These are phyloP conservation scores for Lizonia empirigonia DNA, from an alignment of 2,329 filamentous ascomycete species.

Conservation along the genomic window DNA sequence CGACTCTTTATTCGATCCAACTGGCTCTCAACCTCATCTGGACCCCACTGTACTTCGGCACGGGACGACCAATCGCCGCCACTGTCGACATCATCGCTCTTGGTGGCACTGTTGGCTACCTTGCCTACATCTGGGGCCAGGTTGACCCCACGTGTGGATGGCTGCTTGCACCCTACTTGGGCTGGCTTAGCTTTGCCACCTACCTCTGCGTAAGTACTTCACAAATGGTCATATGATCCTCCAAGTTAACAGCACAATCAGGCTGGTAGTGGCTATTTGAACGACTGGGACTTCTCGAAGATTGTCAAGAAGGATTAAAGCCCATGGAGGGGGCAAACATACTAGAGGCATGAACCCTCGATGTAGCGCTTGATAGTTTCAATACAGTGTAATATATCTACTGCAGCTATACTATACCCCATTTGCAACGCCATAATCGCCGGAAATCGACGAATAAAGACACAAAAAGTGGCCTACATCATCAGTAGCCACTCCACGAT, in stretches of 20 bases:
- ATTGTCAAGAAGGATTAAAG: constrained; percentile 32
- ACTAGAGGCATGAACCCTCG: not conserved
- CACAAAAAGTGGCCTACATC: too few relatives aligned
- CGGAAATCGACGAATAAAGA: too few relatives aligned
- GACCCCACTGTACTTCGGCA: constrained; percentile 92
- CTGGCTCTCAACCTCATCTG: constrained; percentile 83
- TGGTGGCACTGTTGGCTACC: constrained; percentile 69
- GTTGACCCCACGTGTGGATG: constrained; percentile 75
- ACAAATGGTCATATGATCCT: not conserved
- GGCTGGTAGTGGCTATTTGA: constrained; percentile 48
- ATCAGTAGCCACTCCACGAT: not conserved
- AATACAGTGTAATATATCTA: not conserved
- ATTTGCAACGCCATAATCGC: too few relatives aligned
- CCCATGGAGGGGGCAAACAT: not conserved
- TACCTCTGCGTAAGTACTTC: constrained; percentile 69
- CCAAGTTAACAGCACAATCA: constrained; percentile 23
- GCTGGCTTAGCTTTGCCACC: constrained; percentile 84
- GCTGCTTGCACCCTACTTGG: constrained; percentile 79
- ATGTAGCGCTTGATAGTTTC: not conserved
- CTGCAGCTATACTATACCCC: not conserved
- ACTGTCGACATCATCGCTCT: constrained; percentile 76
- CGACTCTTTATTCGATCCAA: constrained; percentile 84
- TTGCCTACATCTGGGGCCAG: constrained; percentile 76
- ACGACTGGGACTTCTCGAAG: constrained; percentile 48
- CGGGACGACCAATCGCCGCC: constrained; percentile 74